A percentile compares a stretch with the other conserved stretches of the same genome.
Conservation (phyloP, 495 filamentous ascomycete species). For the Penicillium argentinense region DNA sequence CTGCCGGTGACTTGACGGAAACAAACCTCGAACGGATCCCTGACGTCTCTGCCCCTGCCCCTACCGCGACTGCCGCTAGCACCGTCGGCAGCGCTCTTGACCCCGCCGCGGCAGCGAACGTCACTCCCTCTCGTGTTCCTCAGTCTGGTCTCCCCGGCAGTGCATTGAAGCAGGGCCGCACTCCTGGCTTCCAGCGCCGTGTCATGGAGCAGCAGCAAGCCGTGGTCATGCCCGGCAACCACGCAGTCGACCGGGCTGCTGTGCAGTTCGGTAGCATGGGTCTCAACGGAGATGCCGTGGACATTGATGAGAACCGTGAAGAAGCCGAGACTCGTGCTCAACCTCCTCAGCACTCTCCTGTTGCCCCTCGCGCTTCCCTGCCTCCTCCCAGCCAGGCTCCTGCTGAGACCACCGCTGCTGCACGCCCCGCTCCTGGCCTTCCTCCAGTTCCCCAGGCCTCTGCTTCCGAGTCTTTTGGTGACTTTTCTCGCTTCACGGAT, state of each 20-base stretch:
- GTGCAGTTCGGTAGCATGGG: slow-evolving; percentile 98
- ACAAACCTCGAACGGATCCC: slow-evolving; percentile 87
- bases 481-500: slow-evolving; percentile 71
- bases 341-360: slow-evolving; percentile 90
- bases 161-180: slow-evolving; percentile 77
- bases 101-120: slow-evolving; percentile 50
- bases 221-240: slow-evolving; percentile 98
- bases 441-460: slow-evolving; percentile 63
- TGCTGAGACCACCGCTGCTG: slow-evolving; percentile 58
- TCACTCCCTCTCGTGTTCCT: slow-evolving; percentile 62
- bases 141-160: slow-evolving; percentile 70
- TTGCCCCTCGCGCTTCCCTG: slow-evolving; percentile 87
- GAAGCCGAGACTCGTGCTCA: slow-evolving; percentile 93
- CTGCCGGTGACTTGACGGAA: slow-evolving; percentile 86
- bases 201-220: slow-evolving; percentile 94
- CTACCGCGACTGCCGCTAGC: slow-evolving; percentile 85
- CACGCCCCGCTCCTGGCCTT: slow-evolving; percentile 67
- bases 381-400: slow-evolving; percentile 64
- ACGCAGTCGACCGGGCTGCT: slow-evolving; percentile 88
- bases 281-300: slow-evolving; percentile 73
- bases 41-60: slow-evolving; percentile 71
- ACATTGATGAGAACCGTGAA: slow-evolving; percentile 92
- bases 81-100: slow-evolving; percentile 84
- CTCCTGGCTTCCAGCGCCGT: slow-evolving; percentile 75
- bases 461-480: slow-evolving; percentile 50